Base-by-base conservation (phyloP, 108 stramenopile species). In the Cyclotella choctawhatcheeana region DNA sequence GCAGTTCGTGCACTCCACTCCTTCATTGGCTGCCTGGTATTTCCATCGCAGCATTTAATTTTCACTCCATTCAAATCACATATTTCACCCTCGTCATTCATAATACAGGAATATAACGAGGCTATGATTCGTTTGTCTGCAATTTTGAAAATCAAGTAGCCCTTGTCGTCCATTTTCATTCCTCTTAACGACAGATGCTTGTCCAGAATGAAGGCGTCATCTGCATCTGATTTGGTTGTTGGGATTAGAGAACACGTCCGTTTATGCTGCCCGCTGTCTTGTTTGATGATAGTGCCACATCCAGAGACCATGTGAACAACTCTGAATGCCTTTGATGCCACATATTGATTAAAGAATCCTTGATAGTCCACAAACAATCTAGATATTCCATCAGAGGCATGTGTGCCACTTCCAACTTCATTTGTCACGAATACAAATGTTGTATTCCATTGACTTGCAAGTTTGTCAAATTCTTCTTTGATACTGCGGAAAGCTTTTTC, bases 381-480 rank as follows among this genome's bases (percentile, higher is more conserved):
- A 22, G 84, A 56, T 18, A 62, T 30, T 3, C 54, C 60, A 30
- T 53, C 45, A 14, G 64, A 53, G 5, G 71, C 73, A 79, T 87
- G 86, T 0, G 69, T 58, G 24, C 86, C 86, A 13, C 81, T 84
- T 21, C 86, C 86, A 20, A 87, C 45, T 44, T 87, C 86, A 47
- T 87, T 87, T 2, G 79, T 87, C 0, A 87, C 86, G 44, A 84
- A 69, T 2, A 87, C 68, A 67, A 69, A 87, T 17, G 86, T 86
- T 12, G 78, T 58, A 64, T 86, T 71, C 79, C 79, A 83, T 30
- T 81, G 83, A 17, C 33, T 13, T 20, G 63, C 53, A 66, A 86
- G 37, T 25, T 69, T 79, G 18, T 84, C 81, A 65, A 86, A 82
- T 52, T 85, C 81, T 45, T 53, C 62, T 50, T 85, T 78, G 22